Evolutionary conservation across 1,284 basidiomycete genomes (phyloP).

Genomic region (Sanghuangporus baumii): DNA sequence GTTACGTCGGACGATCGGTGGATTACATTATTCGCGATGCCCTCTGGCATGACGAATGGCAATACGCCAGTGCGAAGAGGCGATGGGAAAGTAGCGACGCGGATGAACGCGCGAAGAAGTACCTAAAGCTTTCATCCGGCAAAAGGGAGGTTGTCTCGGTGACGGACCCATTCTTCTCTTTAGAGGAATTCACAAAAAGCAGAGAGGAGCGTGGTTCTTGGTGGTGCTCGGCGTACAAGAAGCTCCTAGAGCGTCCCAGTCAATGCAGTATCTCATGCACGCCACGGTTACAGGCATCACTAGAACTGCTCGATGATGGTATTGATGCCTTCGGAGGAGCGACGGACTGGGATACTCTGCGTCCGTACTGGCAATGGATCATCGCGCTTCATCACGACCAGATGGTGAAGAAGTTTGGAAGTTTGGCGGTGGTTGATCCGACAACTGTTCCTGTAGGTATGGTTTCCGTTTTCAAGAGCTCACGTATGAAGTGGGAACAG

Average conservation of each 20-base stretch:
- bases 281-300: conserved; percentile 24
- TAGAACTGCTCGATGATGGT: conserved; percentile 20
- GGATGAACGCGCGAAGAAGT: background rate
- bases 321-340: conserved; percentile 6
- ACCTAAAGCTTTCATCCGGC: background rate
- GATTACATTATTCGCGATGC: conserved; percentile 21
- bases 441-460: conserved; percentile 38
- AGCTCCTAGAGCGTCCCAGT: conserved; percentile 26
- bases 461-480: conserved; percentile 35
- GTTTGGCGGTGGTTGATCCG: conserved; percentile 36
- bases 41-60: conserved; percentile 23
- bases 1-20: conserved; percentile 12
- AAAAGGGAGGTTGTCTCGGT: background rate
- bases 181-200: conserved; percentile 30
- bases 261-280: conserved; percentile 20
- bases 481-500: conserved; percentile 37
- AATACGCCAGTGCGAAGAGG: conserved; percentile 25
- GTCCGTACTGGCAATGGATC: conserved; percentile 28
- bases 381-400: conserved; percentile 36
- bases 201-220: conserved; percentile 29
- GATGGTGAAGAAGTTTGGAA: conserved; percentile 36
- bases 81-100: conserved; percentile 25
- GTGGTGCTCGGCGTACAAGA: conserved; percentile 30
- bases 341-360: conserved; percentile 3
- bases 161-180: conserved; percentile 29